phyloP scores from a whole-genome alignment of 805 yeast genomes.

The Phaffomyces antillensis region DNA sequence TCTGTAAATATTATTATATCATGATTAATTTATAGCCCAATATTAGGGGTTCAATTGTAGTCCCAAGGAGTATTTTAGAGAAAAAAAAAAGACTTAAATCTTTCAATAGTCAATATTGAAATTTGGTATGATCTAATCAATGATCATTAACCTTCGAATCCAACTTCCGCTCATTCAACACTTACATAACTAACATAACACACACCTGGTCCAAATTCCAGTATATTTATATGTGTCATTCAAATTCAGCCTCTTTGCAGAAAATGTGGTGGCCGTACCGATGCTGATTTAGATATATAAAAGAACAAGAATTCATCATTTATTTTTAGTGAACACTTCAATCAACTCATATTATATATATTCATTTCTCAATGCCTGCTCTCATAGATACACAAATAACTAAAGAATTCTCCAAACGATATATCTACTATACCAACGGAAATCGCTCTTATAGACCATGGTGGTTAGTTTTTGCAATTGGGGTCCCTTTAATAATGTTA shows the following conservation, averaged over 20 bases:
- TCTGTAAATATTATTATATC: no score
- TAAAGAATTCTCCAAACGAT: not conserved
- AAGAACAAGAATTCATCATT: not conserved
- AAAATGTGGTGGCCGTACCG: not conserved
- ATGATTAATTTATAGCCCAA: no score
- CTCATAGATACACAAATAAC: not conserved
- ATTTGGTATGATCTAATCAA: no score
- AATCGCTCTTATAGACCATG: constrained; percentile 7
- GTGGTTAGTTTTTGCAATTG: constrained; percentile 16
- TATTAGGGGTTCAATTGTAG: no score
- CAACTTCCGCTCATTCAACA: no score
- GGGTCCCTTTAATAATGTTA: constrained; percentile 6
- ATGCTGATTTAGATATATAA: not conserved
- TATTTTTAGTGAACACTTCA: not conserved
- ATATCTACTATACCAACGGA: not conserved
- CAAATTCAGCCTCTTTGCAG: not conserved
- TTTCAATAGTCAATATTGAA: no score
- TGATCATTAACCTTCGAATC: no score
- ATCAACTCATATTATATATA: not conserved
- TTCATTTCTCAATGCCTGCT: not conserved
- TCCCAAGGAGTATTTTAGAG: no score
- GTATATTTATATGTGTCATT: not conserved
- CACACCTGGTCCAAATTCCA: no score
- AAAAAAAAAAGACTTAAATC: no score
- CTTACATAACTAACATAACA: no score